phyloP scores from a whole-genome alignment of 139 green algal genomes.

The Coelastrella sp. region DNA sequence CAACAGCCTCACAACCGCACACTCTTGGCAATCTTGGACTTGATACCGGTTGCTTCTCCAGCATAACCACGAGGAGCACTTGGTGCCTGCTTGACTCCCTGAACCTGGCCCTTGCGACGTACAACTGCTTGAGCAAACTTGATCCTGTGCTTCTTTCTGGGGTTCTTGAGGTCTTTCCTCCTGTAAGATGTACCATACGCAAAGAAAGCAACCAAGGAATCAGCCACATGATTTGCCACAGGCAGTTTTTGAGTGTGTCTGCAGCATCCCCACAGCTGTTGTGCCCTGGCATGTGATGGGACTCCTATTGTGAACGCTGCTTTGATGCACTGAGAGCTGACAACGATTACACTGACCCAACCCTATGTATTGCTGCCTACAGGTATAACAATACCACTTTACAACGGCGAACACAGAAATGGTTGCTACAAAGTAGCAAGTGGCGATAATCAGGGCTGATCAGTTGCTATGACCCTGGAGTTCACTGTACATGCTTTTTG shows the following conservation, averaged over 20 bases:
- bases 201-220: neutral
- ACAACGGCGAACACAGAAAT: no score
- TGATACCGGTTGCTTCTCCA: constrained; percentile 97
- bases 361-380: neutral
- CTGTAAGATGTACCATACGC: constrained; percentile 48
- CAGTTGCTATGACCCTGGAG: no score
- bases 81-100: constrained; percentile 64
- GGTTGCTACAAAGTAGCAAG: no score
- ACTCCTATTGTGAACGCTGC: no score
- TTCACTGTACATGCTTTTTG: no score
- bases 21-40: constrained; percentile 85
- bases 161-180: constrained; percentile 95
- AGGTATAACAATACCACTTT: no score
- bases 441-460: no score
- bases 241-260: no score
- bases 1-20: constrained; percentile 47
- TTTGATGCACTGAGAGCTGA: no score
- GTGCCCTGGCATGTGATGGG: no score
- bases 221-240: no score
- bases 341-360: neutral
- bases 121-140: constrained; percentile 88
- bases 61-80: constrained; percentile 78
- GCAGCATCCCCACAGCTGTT: no score
- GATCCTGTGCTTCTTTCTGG: constrained; percentile 83
- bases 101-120: constrained; percentile 90